Evolutionary conservation across 1,284 basidiomycete species (phyloP).

Genomic region (Lignosus rhinocerotis): DNA sequence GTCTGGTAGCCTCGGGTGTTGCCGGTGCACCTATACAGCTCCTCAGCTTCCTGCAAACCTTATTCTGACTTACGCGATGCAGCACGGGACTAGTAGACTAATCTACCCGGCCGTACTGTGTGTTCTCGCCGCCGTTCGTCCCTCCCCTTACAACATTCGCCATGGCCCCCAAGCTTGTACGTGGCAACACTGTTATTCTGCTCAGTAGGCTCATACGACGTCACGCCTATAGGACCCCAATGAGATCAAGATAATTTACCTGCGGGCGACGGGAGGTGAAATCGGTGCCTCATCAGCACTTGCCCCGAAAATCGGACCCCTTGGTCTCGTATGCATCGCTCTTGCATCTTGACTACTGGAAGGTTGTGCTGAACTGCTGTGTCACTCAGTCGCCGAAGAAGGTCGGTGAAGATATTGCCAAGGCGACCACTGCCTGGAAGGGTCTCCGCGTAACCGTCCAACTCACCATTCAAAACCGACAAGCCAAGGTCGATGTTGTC

Average conservation of each 20-base stretch:
- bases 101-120: constrained; percentile 22
- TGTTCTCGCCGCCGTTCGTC: constrained; percentile 29
- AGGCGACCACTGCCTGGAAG: constrained; percentile 99
- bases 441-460: constrained; percentile 99
- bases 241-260: constrained; percentile 99
- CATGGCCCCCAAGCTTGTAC: constrained; percentile 82
- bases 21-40: constrained; percentile 51
- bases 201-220: background rate
- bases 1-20: constrained; percentile 17
- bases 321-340: constrained; percentile 85
- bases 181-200: constrained; percentile 24
- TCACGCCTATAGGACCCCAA: constrained; percentile 71
- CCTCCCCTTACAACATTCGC: constrained; percentile 31
- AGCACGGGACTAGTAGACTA: constrained; percentile 22
- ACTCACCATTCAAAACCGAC: constrained; percentile 99
- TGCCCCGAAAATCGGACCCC: constrained; percentile 99
- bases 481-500: constrained; percentile 96
- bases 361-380: constrained; percentile 5
- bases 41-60: constrained; percentile 52
- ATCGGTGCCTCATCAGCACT: constrained; percentile 98
- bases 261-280: constrained; percentile 99
- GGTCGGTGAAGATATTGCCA: constrained; percentile 99
- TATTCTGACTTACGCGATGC: constrained; percentile 35
- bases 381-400: constrained; percentile 92
- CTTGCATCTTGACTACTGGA: background rate